Conservation (phyloP, 352 stramenopile genomes). For the Phytophthora macrochlamydospora region DNA sequence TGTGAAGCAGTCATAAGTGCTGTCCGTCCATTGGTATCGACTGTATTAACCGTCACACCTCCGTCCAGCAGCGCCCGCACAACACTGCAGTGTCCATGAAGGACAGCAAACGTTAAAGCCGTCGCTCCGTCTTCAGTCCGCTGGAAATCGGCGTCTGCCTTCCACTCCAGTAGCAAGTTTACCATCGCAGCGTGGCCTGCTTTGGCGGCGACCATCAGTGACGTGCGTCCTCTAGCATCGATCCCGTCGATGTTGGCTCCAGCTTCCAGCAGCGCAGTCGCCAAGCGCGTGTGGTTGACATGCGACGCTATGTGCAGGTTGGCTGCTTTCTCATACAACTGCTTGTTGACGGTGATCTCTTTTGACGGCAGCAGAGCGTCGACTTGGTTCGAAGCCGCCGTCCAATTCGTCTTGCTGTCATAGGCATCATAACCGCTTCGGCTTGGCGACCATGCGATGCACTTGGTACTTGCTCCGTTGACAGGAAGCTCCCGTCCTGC, state of each 20-base stretch:
- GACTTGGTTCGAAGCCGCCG: slow-evolving; percentile 2
- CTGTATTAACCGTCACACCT: slow-evolving; percentile 24
- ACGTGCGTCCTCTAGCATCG: slow-evolving; percentile 21
- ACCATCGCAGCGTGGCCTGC: slow-evolving; percentile 23
- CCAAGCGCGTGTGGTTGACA: not conserved
- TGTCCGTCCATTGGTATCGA: slow-evolving; percentile 19
- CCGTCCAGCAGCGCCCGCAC: slow-evolving; percentile 22
- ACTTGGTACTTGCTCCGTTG: not conserved
- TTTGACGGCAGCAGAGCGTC: not conserved
- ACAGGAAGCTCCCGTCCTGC: not conserved
- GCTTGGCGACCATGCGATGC: not conserved
- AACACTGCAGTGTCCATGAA: slow-evolving; percentile 20
- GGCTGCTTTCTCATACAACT: slow-evolving; percentile 9
- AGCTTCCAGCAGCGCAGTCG: slow-evolving; percentile 6
- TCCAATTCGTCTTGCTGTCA: slow-evolving; percentile 2
- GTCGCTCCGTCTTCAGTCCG: slow-evolving; percentile 16
- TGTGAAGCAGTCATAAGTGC: slow-evolving; percentile 20
- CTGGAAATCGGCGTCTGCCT: slow-evolving; percentile 22
- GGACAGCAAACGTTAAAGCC: slow-evolving; percentile 29
- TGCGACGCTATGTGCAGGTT: not conserved
- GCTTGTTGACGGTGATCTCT: slow-evolving; percentile 11
- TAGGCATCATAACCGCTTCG: not conserved
- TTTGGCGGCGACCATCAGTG: slow-evolving; percentile 29
- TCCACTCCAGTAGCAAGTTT: slow-evolving; percentile 19
- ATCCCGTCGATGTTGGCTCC: slow-evolving; percentile 17